Evolutionary conservation across 1,284 basidiomycete genomes (phyloP).

Genomic region (Ganoderma sp.): DNA sequence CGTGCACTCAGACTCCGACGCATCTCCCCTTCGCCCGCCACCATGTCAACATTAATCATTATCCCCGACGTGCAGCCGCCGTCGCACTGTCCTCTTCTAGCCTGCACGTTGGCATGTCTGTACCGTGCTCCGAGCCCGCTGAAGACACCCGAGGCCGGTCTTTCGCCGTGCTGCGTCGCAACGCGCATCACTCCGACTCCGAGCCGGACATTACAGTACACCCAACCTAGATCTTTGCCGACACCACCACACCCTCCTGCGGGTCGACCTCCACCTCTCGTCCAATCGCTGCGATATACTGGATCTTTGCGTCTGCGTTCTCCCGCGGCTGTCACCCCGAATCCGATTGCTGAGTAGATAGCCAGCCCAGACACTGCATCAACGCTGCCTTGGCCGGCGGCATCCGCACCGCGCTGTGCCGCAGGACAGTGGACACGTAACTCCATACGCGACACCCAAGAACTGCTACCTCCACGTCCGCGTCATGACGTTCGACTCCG

Average conservation of each 20-base stretch:
- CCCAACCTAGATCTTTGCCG: neutral
- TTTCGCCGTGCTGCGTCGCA: conserved; percentile 12
- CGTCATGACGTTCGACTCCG: conserved; percentile 1
- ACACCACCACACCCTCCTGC: neutral
- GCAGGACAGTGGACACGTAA: neutral
- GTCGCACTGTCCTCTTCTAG: neutral
- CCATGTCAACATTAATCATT: neutral
- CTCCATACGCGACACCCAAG: neutral
- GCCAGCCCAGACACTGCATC: neutral
- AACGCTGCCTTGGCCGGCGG: neutral
- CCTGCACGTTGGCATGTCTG: neutral
- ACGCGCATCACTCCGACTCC: conserved; percentile 6
- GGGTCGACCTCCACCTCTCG: neutral
- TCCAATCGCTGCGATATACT: neutral
- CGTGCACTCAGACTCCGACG: neutral
- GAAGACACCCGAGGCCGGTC: neutral
- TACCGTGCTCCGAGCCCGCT: neutral
- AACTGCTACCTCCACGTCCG: neutral
- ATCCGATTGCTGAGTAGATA: neutral
- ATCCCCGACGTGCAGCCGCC: neutral
- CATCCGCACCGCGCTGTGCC: neutral
- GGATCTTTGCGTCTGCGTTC: neutral
- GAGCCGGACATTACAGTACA: conserved; percentile 3
- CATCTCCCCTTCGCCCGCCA: neutral
- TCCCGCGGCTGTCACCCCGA: conserved; percentile 1